Percentiles rank a stretch among this genome's conserved stretches.
phyloP scores from a whole-genome alignment of 345 rosid genomes.

The Salix brachista region DNA sequence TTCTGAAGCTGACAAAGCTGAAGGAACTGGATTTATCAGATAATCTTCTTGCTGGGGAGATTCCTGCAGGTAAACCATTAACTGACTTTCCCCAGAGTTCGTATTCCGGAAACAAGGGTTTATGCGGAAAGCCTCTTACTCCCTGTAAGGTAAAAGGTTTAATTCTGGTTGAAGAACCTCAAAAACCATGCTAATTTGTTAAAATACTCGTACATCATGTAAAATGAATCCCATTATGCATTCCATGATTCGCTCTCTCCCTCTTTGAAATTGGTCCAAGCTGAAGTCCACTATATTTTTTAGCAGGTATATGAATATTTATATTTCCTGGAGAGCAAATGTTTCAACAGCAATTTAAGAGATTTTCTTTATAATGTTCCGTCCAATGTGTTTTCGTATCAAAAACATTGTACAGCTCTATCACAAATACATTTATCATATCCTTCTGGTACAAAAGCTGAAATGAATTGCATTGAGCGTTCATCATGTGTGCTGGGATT shows the following conservation, averaged over 20 bases:
- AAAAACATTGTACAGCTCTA: not conserved
- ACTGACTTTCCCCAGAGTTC: slow-evolving; percentile 42
- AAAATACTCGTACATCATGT: not conserved
- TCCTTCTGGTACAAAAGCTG: too few species aligned
- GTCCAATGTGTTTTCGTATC: not conserved
- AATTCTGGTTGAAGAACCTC: not conserved
- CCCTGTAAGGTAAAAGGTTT: slow-evolving; percentile 30
- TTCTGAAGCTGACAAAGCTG: slow-evolving; percentile 41
- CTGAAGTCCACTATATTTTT: too few species aligned
- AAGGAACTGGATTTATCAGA: slow-evolving; percentile 45
- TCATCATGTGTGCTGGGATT: too few species aligned
- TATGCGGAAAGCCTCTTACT: slow-evolving; percentile 55
- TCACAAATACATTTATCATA: too few species aligned
- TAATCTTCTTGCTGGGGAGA: slow-evolving; percentile 49
- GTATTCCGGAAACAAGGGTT: slow-evolving; percentile 46
- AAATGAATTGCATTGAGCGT: too few species aligned
- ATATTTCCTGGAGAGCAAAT: too few species aligned
- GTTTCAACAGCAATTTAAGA: not conserved
- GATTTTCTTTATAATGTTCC: not conserved
- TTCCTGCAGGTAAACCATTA: slow-evolving; percentile 47
- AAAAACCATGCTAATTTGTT: not conserved
- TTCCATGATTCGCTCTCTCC: too few species aligned
- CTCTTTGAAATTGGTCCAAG: too few species aligned
- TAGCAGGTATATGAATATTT: too few species aligned
- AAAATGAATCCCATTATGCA: not conserved